Base-by-base conservation (phyloP, 2,329 filamentous ascomycete species). In the Alternaria solani region DNA sequence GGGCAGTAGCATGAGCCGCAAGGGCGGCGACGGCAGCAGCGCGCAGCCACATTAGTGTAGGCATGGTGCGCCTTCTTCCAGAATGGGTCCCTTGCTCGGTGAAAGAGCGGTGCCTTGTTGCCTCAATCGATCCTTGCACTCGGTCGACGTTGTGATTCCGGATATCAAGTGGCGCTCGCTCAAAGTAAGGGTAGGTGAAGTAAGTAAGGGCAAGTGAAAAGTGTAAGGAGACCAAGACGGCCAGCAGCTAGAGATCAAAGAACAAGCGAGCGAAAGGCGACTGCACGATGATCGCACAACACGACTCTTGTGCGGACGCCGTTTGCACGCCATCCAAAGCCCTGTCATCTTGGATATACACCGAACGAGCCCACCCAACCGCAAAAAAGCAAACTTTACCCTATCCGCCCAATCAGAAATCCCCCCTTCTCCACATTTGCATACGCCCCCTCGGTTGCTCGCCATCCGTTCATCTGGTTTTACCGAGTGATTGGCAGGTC, bases 11-110 rank as follows among this genome's bases (percentile, higher is more conserved):
- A n/a, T 70, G 69, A 11, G 61, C 46, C 41, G 67, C 59, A 48
- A 68, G 55, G 36, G 67, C 59, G 39, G 54, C 63, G 11, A 69
- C 47, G 42, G 54, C 64, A 42, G 61, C 66, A 57, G 55, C 54
- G 62, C 69, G 70, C 71, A 68, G 32, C 61, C 65, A 72, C 47
- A 46, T 57, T 39, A 64, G 52, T n/a, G 59, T 42, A 46, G 62
- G 51, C 68, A 73, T 73, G 26, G 26, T 63, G 59, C 30, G 44
- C 41, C n/a, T 38, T 5, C 7, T 1, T 46, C 47, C 32, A 52
- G 46, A 49, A 42, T 7, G 30, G 62, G 63, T 65, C 43, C 46
- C 54, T 30, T 32, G 57, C 49, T 39, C 26, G 48, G 58, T 32
- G 36, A 30, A 34, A n/a, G 28, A 55, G 49, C 28, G 42, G 18